Percentiles rank a stretch among this genome's conserved stretches.
Evolutionary conservation across 164 flowering plant genomes (phyloP).

Genomic region (Nymphaea colorata): DNA sequence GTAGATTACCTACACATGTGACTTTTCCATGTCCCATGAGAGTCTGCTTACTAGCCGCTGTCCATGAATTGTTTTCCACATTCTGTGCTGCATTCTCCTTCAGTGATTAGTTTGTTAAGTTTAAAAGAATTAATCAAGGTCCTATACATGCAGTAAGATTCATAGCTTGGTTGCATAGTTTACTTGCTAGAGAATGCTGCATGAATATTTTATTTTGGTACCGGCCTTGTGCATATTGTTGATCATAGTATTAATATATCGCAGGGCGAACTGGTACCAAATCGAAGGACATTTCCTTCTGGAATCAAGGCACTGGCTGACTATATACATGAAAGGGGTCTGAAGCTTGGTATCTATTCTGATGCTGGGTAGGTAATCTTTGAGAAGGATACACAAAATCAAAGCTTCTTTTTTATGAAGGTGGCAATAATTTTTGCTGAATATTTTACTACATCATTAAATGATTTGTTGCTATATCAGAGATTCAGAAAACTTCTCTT

Average conservation of each 20-base stretch:
- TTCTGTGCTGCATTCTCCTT: too few relatives aligned
- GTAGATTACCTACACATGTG: too few relatives aligned
- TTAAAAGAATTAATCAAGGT: background rate
- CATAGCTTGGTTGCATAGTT: too few relatives aligned
- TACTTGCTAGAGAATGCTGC: too few relatives aligned
- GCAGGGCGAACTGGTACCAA: slow-evolving; percentile 73
- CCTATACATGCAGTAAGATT: too few relatives aligned
- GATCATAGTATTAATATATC: slow-evolving; percentile 1
- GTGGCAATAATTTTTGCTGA: background rate
- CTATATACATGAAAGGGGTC: slow-evolving; percentile 79
- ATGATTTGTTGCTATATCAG: background rate
- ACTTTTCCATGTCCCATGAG: too few relatives aligned
- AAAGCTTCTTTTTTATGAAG: background rate
- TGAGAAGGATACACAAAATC: background rate
- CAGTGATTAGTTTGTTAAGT: too few relatives aligned
- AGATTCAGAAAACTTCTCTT: background rate
- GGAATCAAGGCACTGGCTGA: slow-evolving; percentile 91
- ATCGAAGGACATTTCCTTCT: slow-evolving; percentile 72
- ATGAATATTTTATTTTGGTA: too few relatives aligned
- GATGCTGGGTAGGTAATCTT: slow-evolving; percentile 81
- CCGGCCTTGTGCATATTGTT: too few relatives aligned
- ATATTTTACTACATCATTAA: too few relatives aligned
- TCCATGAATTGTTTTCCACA: background rate
- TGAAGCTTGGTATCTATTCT: slow-evolving; percentile 96
- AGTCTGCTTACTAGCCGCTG: background rate